Percentiles rank a stretch among this genome's conserved stretches.
Conservation (phyloP, 768 basidiomycete species). For the Pulveroboletus ravenelii region DNA sequence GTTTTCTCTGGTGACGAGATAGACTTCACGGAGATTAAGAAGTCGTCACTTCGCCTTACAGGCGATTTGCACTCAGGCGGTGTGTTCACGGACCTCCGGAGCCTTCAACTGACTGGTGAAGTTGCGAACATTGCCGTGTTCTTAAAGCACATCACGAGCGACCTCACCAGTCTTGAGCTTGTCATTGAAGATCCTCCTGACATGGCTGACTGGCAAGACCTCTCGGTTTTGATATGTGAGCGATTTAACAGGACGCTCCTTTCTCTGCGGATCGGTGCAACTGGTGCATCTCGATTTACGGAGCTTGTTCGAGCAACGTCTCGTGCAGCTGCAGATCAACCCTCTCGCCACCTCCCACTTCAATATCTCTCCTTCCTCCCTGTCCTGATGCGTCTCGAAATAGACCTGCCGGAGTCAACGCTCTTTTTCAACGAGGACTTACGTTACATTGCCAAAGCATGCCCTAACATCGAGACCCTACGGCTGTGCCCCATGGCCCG, state of each 20-base stretch:
- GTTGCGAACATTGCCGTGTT: slow-evolving; percentile 67
- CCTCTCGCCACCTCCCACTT: slow-evolving; percentile 57
- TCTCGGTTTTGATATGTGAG: slow-evolving; percentile 59
- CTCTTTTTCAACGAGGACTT: slow-evolving; percentile 62
- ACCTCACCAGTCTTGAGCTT: slow-evolving; percentile 66
- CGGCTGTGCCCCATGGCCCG: slow-evolving; percentile 64
- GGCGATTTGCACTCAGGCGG: slow-evolving; percentile 53
- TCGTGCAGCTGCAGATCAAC: slow-evolving; percentile 50
- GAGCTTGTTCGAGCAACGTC: slow-evolving; percentile 77
- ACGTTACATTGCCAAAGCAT: slow-evolving; percentile 51
- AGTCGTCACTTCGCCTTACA: slow-evolving; percentile 60
- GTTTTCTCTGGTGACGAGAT: slow-evolving; percentile 74
- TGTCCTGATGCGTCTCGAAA: slow-evolving; percentile 56
- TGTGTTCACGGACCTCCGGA: slow-evolving; percentile 54
- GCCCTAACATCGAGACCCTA: slow-evolving; percentile 65
- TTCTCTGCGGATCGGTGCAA: slow-evolving; percentile 58
- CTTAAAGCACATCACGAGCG: slow-evolving; percentile 61
- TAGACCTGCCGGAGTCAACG: slow-evolving; percentile 75
- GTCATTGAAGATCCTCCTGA: slow-evolving; percentile 78
- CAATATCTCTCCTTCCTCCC: slow-evolving; percentile 53
- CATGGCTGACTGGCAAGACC: slow-evolving; percentile 69
- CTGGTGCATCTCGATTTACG: slow-evolving; percentile 69
- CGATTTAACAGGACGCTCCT: slow-evolving; percentile 56
- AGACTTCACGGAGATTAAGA: slow-evolving; percentile 72
- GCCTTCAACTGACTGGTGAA: slow-evolving; percentile 65